Conservation (phyloP, 2,329 filamentous ascomycete genomes). For the Alternaria sp. region DNA sequence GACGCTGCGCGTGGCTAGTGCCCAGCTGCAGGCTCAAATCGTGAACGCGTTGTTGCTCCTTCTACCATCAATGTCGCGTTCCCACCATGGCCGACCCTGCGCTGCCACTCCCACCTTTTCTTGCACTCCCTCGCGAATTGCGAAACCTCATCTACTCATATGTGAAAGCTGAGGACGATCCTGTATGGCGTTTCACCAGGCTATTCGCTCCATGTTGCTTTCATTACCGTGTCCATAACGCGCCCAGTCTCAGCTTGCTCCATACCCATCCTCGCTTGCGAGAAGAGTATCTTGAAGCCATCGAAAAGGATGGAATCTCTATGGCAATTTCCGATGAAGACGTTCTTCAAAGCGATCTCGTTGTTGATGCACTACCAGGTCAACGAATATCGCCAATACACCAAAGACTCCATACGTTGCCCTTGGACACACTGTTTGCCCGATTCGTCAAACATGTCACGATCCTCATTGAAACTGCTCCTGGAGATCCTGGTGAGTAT, state of each 20-base stretch:
- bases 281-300: constrained; percentile 1
- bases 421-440: background rate
- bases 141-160: background rate
- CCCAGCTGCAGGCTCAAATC: background rate
- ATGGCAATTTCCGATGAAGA: background rate
- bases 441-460: constrained; percentile 1
- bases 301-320: background rate
- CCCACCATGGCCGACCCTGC: background rate
- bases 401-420: background rate
- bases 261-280: constrained; percentile 3
- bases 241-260: background rate
- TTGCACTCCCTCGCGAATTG: constrained; percentile 1
- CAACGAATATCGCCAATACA: background rate
- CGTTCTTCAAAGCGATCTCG: background rate
- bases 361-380: background rate
- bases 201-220: background rate
- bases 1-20: background rate
- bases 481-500: background rate
- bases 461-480: background rate
- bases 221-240: constrained; percentile 1
- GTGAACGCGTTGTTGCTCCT: background rate
- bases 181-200: background rate
- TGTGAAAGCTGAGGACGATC: background rate
- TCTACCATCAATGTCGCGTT: background rate
- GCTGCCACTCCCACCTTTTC: background rate